Evolutionary conservation across 2,329 filamentous ascomycete genomes (phyloP).

Genomic region (Calonectria naviculata): DNA sequence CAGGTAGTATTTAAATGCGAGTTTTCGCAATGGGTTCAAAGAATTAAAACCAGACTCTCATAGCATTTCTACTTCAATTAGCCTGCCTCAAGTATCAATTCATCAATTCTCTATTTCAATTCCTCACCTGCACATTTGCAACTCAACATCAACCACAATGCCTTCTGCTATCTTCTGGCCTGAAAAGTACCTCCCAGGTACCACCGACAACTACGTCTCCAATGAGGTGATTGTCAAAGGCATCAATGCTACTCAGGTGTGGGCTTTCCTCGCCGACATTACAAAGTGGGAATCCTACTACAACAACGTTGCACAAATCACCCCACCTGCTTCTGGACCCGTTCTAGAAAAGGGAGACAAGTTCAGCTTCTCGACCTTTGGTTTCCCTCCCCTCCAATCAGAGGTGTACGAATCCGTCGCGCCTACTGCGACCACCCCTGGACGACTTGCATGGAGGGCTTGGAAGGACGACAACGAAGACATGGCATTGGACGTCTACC

Average conservation of each 20-base stretch:
- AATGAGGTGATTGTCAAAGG: slow-evolving; percentile 43
- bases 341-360: slow-evolving; percentile 36
- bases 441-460: slow-evolving; percentile 41
- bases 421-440: slow-evolving; percentile 24
- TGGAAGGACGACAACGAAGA: slow-evolving; percentile 29
- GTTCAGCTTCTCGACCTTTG: slow-evolving; percentile 44
- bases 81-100: not conserved
- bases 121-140: not conserved
- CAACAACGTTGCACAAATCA: slow-evolving; percentile 33
- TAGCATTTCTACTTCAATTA: not conserved
- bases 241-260: slow-evolving; percentile 39
- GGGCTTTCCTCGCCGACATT: slow-evolving; percentile 38
- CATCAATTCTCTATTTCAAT: not conserved
- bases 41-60: not conserved
- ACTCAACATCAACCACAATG: not conserved
- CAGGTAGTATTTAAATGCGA: not conserved
- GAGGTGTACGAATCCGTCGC: slow-evolving; percentile 37
- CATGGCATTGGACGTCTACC: slow-evolving; percentile 37
- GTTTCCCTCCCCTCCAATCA: slow-evolving; percentile 37
- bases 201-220: slow-evolving; percentile 44
- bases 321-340: slow-evolving; percentile 36
- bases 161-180: slow-evolving; percentile 38
- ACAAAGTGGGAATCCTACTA: slow-evolving; percentile 44
- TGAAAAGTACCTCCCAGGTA: slow-evolving; percentile 39
- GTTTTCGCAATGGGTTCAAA: not conserved